These are phyloP conservation scores for Musa itinerans DNA, from an alignment of 176 grass and related monocot genomes.

Conservation along the genomic window DNA sequence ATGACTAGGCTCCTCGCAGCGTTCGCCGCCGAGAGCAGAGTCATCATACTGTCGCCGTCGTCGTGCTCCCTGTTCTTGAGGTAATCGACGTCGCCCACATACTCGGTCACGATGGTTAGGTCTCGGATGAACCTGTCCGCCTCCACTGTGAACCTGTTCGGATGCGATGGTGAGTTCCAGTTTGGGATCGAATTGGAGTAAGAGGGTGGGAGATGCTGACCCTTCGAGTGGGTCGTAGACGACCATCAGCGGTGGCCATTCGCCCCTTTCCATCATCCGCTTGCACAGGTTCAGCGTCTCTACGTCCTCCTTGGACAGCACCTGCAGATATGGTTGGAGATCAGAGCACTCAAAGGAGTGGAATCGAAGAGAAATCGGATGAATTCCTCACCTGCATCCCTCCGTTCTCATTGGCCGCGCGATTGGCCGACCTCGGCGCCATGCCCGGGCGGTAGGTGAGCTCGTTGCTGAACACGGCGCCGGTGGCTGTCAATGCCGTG, in stretches of 20 bases:
- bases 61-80: conserved; percentile 59
- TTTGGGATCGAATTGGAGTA: not conserved
- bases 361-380: not conserved
- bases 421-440: conserved; percentile 61
- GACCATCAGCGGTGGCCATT: conserved; percentile 69
- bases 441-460: conserved; percentile 58
- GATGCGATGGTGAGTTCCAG: not conserved
- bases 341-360: too few relatives aligned
- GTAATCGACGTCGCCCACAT: conserved; percentile 84
- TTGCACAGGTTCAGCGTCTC: conserved; percentile 63
- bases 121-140: conserved; percentile 70
- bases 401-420: conserved; percentile 48
- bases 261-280: conserved; percentile 71
- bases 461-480: conserved; percentile 73
- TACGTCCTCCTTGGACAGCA: conserved; percentile 56
- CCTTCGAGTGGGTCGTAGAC: conserved; percentile 74
- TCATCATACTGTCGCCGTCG: conserved; percentile 98
- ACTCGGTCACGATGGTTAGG: conserved; percentile 91
- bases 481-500: conserved; percentile 81
- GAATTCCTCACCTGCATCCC: conserved; percentile 56
- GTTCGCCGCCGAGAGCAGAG: conserved; percentile 47
- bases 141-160: conserved; percentile 68
- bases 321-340: conserved; percentile 23
- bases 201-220: conserved; percentile 21
- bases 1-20: conserved; percentile 67